phyloP scores from a whole-genome alignment of 345 rosid species.

The Heritiera littoralis region DNA sequence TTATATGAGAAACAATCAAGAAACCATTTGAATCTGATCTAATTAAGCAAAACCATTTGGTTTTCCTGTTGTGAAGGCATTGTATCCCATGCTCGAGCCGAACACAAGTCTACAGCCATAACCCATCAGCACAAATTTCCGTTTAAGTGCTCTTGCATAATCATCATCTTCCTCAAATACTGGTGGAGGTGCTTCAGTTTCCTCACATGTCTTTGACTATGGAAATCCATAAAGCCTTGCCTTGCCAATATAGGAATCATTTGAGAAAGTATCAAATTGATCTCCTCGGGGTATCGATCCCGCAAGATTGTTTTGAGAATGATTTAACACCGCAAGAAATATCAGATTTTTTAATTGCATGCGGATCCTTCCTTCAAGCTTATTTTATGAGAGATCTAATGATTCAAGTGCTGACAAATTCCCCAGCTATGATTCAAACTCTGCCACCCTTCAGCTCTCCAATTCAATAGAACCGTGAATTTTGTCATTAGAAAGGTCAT shows the following conservation, averaged over 20 bases:
- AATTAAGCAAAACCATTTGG: background rate
- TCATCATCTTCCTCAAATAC: background rate
- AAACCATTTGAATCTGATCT: no score
- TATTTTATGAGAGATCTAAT: background rate
- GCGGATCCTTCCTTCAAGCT: background rate
- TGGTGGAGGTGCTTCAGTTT: background rate
- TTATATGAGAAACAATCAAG: no score
- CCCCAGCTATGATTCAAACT: background rate
- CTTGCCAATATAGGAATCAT: background rate
- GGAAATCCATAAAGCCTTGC: background rate
- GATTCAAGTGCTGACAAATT: background rate
- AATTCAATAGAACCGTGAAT: background rate
- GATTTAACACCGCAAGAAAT: background rate
- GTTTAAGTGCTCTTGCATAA: background rate
- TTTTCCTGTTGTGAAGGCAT: background rate
- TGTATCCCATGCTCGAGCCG: background rate
- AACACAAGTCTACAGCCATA: slow-evolving; percentile 10
- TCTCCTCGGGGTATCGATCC: background rate
- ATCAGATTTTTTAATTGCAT: background rate
- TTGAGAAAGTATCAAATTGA: background rate
- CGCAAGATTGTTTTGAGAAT: background rate
- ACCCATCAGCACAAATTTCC: background rate
- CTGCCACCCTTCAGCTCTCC: background rate
- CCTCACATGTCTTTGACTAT: background rate
- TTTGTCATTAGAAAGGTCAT: background rate